These are phyloP conservation scores for Phytophthora pisi DNA, from an alignment of 352 stramenopile genomes.

Conservation along the genomic window DNA sequence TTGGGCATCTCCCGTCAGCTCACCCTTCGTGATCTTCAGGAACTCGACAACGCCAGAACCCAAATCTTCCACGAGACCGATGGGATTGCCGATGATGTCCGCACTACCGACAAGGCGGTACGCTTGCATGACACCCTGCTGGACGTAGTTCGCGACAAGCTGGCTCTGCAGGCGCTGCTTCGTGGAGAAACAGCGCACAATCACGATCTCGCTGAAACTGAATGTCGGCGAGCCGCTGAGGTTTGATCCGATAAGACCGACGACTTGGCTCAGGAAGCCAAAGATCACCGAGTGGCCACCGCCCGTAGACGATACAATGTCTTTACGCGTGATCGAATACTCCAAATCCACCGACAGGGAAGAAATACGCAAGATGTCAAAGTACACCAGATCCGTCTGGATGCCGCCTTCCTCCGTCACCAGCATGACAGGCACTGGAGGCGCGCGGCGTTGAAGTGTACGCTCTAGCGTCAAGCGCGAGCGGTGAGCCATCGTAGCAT, in stretches of 20 bases:
- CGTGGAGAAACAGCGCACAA: constrained; percentile 83
- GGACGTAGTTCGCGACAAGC: constrained; percentile 83
- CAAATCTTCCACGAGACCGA: constrained; percentile 87
- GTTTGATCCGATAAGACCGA: constrained; percentile 86
- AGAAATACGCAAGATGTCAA: constrained; percentile 79
- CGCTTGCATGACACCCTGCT: constrained; percentile 82
- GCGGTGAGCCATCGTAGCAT: constrained; percentile 61
- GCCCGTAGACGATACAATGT: constrained; percentile 72
- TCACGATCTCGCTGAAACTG: constrained; percentile 87
- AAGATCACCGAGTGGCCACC: constrained; percentile 79
- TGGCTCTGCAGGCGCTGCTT: constrained; percentile 81
- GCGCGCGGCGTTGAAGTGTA: constrained; percentile 64
- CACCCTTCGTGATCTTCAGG: constrained; percentile 89
- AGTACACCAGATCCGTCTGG: constrained; percentile 82
- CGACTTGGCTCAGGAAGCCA: constrained; percentile 78
- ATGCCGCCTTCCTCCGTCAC: constrained; percentile 70
- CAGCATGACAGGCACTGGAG: constrained; percentile 61
- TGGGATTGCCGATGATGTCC: constrained; percentile 88
- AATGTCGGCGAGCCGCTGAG: constrained; percentile 84
- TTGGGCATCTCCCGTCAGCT: constrained; percentile 80
- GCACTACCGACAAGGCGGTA: constrained; percentile 85
- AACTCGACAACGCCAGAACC: constrained; percentile 88
- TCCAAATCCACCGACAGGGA: constrained; percentile 77
- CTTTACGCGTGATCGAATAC: constrained; percentile 86
- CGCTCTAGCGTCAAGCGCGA: constrained; percentile 66